A percentile compares a stretch with the other conserved stretches of the same genome.
These are phyloP conservation scores for Chionographis japonica DNA, from an alignment of 106 monocot species.

Conservation along the genomic window DNA sequence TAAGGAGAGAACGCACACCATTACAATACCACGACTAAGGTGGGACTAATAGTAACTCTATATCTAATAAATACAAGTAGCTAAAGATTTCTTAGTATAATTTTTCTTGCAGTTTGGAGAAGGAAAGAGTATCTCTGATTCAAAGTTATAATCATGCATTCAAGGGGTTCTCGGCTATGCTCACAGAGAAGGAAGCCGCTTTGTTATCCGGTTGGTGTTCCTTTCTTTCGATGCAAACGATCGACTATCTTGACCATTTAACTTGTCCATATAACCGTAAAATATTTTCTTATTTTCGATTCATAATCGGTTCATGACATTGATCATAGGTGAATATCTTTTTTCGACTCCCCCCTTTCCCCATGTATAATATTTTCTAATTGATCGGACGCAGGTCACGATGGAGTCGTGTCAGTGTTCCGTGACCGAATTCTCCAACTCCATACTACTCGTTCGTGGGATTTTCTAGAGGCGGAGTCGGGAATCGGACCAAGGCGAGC, in stretches of 20 bases:
- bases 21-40: too few relatives aligned
- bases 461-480: slow-evolving; percentile 72
- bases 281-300: not conserved
- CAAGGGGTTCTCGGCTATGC: slow-evolving; percentile 86
- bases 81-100: not conserved
- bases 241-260: not conserved
- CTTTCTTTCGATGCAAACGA: not conserved
- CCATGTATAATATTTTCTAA: not conserved
- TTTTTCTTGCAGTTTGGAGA: slow-evolving; percentile 46
- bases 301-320: too few relatives aligned
- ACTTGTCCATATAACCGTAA: not conserved
- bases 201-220: slow-evolving; percentile 48
- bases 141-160: slow-evolving; percentile 80
- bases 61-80: too few relatives aligned
- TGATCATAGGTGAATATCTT: slow-evolving; percentile 1
- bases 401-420: slow-evolving; percentile 76
- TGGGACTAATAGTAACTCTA: too few relatives aligned
- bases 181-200: slow-evolving; percentile 70
- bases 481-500: slow-evolving; percentile 39
- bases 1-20: too few relatives aligned
- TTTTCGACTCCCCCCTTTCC: not conserved
- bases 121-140: slow-evolving; percentile 56
- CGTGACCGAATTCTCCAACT: slow-evolving; percentile 65
- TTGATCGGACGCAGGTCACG: slow-evolving; percentile 32
- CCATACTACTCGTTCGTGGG: slow-evolving; percentile 95